Evolutionary conservation across 2,329 filamentous ascomycete species (phyloP).

Genomic region (Xylaria sp.): DNA sequence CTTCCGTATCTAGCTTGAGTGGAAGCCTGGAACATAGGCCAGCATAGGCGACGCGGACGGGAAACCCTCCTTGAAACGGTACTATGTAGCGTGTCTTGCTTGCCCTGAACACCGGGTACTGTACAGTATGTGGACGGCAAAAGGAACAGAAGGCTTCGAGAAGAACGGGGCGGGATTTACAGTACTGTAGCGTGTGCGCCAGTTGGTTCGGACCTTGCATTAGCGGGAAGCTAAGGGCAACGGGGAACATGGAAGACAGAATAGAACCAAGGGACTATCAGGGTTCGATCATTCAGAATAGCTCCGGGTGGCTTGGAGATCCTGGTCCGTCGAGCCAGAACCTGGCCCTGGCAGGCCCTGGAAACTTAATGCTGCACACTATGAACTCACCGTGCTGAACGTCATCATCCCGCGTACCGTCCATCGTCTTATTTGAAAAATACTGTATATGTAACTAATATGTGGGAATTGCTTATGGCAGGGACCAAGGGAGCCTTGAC

Average conservation of each 20-base stretch:
- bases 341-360: slow-evolving; percentile 5
- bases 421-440: slow-evolving; percentile 9
- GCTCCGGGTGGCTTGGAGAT: slow-evolving; percentile 30
- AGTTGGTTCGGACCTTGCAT: slow-evolving; percentile 46
- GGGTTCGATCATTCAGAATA: slow-evolving; percentile 31
- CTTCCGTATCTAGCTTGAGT: not conserved
- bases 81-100: slow-evolving; percentile 1
- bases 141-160: slow-evolving; percentile 45
- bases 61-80: slow-evolving; percentile 29
- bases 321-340: slow-evolving; percentile 25
- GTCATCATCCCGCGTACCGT: slow-evolving; percentile 1
- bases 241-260: slow-evolving; percentile 44
- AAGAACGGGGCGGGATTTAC: slow-evolving; percentile 39
- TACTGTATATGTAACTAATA: not conserved
- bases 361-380: not conserved
- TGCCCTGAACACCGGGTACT: no score
- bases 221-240: slow-evolving; percentile 42
- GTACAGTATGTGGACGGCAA: slow-evolving; percentile 22
- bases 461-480: slow-evolving; percentile 17
- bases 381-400: slow-evolving; percentile 22
- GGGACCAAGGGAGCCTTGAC: not conserved
- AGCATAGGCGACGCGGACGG: not conserved
- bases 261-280: slow-evolving; percentile 30
- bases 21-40: not conserved
- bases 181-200: slow-evolving; percentile 31